Conservation (phyloP, 805 yeast species). For the Ogataea siamensis region DNA sequence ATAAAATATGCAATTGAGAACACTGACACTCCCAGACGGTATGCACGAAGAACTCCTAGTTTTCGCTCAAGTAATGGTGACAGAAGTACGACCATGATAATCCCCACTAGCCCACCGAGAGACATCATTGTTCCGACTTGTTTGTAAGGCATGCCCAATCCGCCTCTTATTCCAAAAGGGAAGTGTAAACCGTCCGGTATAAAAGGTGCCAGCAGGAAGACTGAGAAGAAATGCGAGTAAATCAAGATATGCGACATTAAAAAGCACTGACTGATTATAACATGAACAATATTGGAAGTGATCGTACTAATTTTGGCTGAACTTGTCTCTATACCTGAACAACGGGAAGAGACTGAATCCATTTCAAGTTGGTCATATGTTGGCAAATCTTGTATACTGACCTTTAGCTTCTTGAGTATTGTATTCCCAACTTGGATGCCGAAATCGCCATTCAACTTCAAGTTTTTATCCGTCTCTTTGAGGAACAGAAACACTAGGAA, state of each 20-base stretch:
- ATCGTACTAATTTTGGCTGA: no score
- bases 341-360: no score
- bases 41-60: slow-evolving; percentile 44
- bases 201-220: slow-evolving; percentile 43
- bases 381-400: no score
- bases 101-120: slow-evolving; percentile 52
- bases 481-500: background rate
- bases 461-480: background rate
- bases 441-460: background rate
- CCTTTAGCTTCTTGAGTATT: slow-evolving; percentile 9
- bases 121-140: slow-evolving; percentile 51
- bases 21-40: slow-evolving; percentile 37
- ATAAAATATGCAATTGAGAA: slow-evolving; percentile 46
- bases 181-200: slow-evolving; percentile 35
- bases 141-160: slow-evolving; percentile 45
- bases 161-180: slow-evolving; percentile 51
- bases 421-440: background rate
- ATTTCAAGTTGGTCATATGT: no score
- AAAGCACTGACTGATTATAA: slow-evolving; percentile 39
- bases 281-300: slow-evolving; percentile 33
- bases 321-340: no score
- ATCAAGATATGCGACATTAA: slow-evolving; percentile 47
- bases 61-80: slow-evolving; percentile 50
- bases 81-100: slow-evolving; percentile 45
- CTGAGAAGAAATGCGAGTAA: slow-evolving; percentile 53